Conservation (phyloP, 345 rosid genomes). For the Ceriops tagal region DNA sequence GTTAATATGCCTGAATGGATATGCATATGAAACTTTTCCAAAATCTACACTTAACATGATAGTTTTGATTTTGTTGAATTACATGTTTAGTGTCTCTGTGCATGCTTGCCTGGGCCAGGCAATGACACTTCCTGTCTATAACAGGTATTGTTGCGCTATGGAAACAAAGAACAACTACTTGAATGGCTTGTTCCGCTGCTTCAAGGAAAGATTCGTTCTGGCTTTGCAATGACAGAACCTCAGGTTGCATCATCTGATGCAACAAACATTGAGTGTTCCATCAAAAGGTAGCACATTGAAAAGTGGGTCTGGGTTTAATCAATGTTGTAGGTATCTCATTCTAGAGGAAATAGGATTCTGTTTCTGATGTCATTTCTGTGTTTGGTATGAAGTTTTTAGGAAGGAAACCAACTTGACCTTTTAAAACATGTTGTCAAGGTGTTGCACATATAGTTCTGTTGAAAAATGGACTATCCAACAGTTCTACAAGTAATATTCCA, state of each 20-base stretch:
- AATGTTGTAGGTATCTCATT: neutral
- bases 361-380: neutral
- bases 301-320: neutral
- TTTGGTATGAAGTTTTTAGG: neutral
- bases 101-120: neutral
- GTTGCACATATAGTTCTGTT: too few relatives aligned
- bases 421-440: too few relatives aligned
- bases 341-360: neutral
- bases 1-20: constrained; percentile 3
- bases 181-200: constrained; percentile 95
- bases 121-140: neutral
- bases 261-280: constrained; percentile 94
- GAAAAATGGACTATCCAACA: too few relatives aligned
- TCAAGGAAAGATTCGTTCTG: constrained; percentile 89
- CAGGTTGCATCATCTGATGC: constrained; percentile 99
- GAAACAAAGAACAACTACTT: constrained; percentile 72
- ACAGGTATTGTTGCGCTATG: constrained; percentile 87
- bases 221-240: constrained; percentile 99
- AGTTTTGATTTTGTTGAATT: neutral
- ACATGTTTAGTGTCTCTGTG: neutral
- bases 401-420: neutral
- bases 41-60: constrained; percentile 1
- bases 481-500: too few relatives aligned
- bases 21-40: neutral
- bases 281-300: constrained; percentile 48